Conservation (phyloP, 1,284 basidiomycete species). For the Veloboletus limbatus region DNA sequence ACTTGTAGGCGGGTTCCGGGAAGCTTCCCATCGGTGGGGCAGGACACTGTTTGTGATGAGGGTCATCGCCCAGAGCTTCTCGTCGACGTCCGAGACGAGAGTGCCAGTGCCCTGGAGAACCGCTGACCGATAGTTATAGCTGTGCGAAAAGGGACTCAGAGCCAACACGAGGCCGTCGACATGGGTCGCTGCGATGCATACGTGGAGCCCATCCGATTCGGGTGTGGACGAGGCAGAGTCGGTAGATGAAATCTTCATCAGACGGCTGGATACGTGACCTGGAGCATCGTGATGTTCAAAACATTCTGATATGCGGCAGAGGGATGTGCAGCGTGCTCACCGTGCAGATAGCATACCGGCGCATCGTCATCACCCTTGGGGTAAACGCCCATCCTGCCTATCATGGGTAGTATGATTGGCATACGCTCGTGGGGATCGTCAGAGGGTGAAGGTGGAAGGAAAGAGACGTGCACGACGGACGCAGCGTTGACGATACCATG, state of each 20-base stretch:
- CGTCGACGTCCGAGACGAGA: slow-evolving; percentile 16
- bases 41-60: slow-evolving; percentile 25
- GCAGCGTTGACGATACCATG: slow-evolving; percentile 24
- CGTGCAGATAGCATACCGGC: slow-evolving; percentile 26
- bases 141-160: slow-evolving; percentile 26
- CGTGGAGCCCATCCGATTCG: slow-evolving; percentile 10
- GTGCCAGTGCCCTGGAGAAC: slow-evolving; percentile 22
- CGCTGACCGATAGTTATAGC: slow-evolving; percentile 29
- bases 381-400: slow-evolving; percentile 25
- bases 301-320: not conserved
- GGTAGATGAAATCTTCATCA: slow-evolving; percentile 24
- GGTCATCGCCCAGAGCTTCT: slow-evolving; percentile 27
- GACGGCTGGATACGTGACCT: slow-evolving; percentile 28
- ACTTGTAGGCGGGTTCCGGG: slow-evolving; percentile 22
- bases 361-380: slow-evolving; percentile 6
- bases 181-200: slow-evolving; percentile 27
- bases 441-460: slow-evolving; percentile 20
- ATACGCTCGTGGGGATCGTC: slow-evolving; percentile 14
- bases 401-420: slow-evolving; percentile 28
- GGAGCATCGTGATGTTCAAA: not conserved
- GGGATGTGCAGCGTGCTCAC: slow-evolving; percentile 2
- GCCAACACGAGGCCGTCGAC: slow-evolving; percentile 26
- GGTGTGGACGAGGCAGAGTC: not conserved
- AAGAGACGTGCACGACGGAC: slow-evolving; percentile 26
- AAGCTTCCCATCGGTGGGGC: slow-evolving; percentile 25